A percentile compares a stretch with the other conserved stretches of the same genome.
Conservation (phyloP, 2,329 filamentous ascomycete genomes). For the Gnomoniopsis smithogilvyi region DNA sequence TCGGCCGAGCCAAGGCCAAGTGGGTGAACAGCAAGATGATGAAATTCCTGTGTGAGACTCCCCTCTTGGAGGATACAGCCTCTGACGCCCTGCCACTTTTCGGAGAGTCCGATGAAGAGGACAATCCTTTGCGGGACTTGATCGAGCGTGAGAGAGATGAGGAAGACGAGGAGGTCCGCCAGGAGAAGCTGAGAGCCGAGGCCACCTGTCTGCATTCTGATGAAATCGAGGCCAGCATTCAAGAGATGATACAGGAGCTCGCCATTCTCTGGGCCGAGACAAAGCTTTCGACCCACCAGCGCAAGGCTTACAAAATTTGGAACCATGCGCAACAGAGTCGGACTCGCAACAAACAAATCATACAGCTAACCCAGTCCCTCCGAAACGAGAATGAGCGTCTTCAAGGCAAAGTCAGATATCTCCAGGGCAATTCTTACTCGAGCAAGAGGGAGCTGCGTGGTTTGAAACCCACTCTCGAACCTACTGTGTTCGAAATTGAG, state of each 20-base stretch:
- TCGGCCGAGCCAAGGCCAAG: constrained; percentile 41
- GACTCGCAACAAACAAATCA: constrained; percentile 39
- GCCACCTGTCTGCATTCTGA: constrained; percentile 33
- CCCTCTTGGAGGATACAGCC: not conserved
- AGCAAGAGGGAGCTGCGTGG: constrained; percentile 48
- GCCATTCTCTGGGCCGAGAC: constrained; percentile 54
- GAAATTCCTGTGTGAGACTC: constrained; percentile 31
- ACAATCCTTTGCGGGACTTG: constrained; percentile 31
- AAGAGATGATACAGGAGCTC: constrained; percentile 49
- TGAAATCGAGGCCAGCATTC: constrained; percentile 50
- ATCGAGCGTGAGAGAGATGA: constrained; percentile 55
- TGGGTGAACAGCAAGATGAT: constrained; percentile 41
- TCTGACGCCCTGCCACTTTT: constrained; percentile 42
- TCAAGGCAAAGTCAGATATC: constrained; percentile 48
- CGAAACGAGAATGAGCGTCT: constrained; percentile 49
- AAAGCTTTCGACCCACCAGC: constrained; percentile 52
- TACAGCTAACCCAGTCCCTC: constrained; percentile 39
- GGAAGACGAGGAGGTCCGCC: constrained; percentile 39
- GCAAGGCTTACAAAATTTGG: constrained; percentile 63
- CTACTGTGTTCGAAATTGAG: constrained; percentile 55
- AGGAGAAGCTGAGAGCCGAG: constrained; percentile 20
- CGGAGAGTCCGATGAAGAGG: constrained; percentile 51
- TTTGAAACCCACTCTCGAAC: constrained; percentile 38
- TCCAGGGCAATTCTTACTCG: constrained; percentile 51
- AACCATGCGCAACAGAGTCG: constrained; percentile 43